Evolutionary conservation across 176 grass and related monocot genomes (phyloP).

Genomic region (Guadua angustifolia): DNA sequence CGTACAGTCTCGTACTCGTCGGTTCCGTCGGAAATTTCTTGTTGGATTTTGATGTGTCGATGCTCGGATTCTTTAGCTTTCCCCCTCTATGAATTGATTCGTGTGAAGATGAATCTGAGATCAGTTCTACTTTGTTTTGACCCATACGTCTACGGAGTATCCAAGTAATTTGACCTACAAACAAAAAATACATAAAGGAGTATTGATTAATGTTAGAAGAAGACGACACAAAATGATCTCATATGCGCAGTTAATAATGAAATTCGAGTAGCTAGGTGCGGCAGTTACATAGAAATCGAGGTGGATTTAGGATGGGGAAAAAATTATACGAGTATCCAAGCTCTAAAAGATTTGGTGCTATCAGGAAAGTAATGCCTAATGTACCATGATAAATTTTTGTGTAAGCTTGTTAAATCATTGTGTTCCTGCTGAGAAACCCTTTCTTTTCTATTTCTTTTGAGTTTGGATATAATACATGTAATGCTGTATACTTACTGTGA

Average conservation of each 20-base stretch:
- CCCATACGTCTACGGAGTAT: background rate
- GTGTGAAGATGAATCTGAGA: background rate
- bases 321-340: background rate
- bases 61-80: background rate
- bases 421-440: background rate
- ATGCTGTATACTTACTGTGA: background rate
- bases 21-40: background rate
- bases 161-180: background rate
- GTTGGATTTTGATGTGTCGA: background rate
- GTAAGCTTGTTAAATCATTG: background rate
- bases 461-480: background rate
- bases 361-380: background rate
- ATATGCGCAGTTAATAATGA: background rate
- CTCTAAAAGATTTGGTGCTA: background rate
- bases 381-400: background rate
- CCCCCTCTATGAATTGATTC: background rate
- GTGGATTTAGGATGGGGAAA: background rate
- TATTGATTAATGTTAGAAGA: background rate
- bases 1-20: background rate
- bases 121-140: background rate
- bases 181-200: background rate
- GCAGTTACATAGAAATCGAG: background rate
- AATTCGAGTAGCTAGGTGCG: background rate
- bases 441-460: background rate
- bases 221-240: background rate